These are phyloP conservation scores for Saturnispora dispora DNA, from an alignment of 805 yeast genomes.

Conservation along the genomic window DNA sequence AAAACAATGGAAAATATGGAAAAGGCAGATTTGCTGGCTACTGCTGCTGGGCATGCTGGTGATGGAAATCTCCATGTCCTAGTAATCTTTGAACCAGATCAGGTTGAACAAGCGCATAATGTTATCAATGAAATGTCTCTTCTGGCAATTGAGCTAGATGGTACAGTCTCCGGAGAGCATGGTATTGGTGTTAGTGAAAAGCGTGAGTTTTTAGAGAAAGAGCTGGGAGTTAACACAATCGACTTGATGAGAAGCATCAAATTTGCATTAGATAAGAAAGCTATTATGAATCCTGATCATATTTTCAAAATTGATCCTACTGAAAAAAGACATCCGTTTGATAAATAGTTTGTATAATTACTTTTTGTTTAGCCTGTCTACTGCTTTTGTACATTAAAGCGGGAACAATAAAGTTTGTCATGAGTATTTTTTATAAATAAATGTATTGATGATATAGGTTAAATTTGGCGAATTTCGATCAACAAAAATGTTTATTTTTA, in stretches of 20 bases:
- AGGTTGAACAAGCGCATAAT: slow-evolving; percentile 35
- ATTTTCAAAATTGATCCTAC: slow-evolving; percentile 61
- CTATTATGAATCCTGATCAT: slow-evolving; percentile 72
- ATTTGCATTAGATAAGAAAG: slow-evolving; percentile 62
- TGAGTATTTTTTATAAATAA: not conserved
- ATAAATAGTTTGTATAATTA: not conserved
- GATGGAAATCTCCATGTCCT: slow-evolving; percentile 77
- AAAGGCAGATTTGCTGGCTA: slow-evolving; percentile 41
- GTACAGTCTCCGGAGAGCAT: slow-evolving; percentile 84
- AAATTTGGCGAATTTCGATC: not conserved
- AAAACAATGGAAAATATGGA: slow-evolving; percentile 54
- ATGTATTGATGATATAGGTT: not conserved
- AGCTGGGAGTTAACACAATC: slow-evolving; percentile 60
- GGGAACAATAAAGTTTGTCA: not conserved
- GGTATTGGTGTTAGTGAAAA: slow-evolving; percentile 75
- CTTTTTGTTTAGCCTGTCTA: not conserved
- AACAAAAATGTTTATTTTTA: not conserved
- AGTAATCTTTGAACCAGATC: slow-evolving; percentile 47
- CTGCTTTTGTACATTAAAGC: not conserved
- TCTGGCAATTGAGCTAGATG: slow-evolving; percentile 60
- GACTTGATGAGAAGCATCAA: slow-evolving; percentile 68
- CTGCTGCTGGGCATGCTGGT: slow-evolving; percentile 74
- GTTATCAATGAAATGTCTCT: slow-evolving; percentile 54
- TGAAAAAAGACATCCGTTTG: slow-evolving; percentile 21
- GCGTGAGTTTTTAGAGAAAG: slow-evolving; percentile 48